Evolutionary conservation across 176 grass and related monocot species (phyloP), one percentile per base, ranked within the genome.

Genomic region (Oryza glaberrima): DNA sequence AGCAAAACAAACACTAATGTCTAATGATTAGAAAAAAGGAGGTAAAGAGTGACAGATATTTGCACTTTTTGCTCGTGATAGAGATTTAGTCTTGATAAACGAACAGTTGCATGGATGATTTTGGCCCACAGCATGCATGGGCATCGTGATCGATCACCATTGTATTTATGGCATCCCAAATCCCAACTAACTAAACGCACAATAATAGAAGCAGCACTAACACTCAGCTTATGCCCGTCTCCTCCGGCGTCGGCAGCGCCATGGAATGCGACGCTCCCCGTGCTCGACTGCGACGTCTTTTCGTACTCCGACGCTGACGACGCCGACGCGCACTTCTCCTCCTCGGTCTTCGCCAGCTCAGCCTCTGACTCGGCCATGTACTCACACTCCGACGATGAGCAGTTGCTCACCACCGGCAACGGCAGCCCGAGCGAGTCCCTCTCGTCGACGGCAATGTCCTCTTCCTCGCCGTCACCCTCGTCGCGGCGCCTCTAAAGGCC

Each of bases 351-450:
- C 49, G 11, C 46, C 1, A 28, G 12, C 30, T 67, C 78, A 2
- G 6, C n/a, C 8, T 41, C 73, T 3, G 58, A 78, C 64, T 60
- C 75, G 12, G 5, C 43, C 9, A 44, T n/a, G 75, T 20, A 30
- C 20, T 61, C 52, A 6, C 61, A 82, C 25, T 84, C 82, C 16
- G 86, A 75, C 15, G 83, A 52, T 71, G 89, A 92, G 85, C 88
- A 93, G 87, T 85, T 95, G 77, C 93, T 98, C 17, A 94, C 89
- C 0, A 90, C 85, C 22, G 91, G 93, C 64, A 89, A 94, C 1
- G 91, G 91, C 65, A 80, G 68, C 0, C 43, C 85, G 51, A 82
- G 65, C 0, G 85, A 87, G 73, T 85, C 86, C 38, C 80, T 85
- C 49, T 91, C 92, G 44, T 85, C 86, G 49, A 65, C 66, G 34